Conservation (phyloP, 1,284 basidiomycete species). For the Pisolithus thermaeus region DNA sequence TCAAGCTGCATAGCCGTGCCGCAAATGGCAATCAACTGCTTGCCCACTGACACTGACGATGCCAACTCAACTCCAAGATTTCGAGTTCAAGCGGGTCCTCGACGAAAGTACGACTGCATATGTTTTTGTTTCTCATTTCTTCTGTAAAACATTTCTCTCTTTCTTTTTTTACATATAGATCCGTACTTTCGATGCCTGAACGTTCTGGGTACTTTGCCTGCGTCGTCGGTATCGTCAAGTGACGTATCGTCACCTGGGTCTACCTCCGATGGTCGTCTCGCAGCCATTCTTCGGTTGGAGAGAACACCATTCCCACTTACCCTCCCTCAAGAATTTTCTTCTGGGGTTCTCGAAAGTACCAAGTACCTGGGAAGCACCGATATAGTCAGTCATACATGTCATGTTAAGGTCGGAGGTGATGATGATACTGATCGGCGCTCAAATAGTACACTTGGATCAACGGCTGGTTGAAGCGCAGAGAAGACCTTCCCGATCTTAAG, state of each 20-base stretch:
- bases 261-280: slow-evolving; percentile 9
- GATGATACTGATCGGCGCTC: not conserved
- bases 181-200: slow-evolving; percentile 21
- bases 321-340: slow-evolving; percentile 19
- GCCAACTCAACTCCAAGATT: slow-evolving; percentile 12
- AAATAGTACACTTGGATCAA: slow-evolving; percentile 39
- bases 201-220: slow-evolving; percentile 26
- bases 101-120: slow-evolving; percentile 18
- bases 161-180: slow-evolving; percentile 9
- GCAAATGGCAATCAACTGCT: no score
- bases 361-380: slow-evolving; percentile 40
- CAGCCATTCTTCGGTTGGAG: slow-evolving; percentile 57
- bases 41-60: no score
- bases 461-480: slow-evolving; percentile 31
- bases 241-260: not conserved
- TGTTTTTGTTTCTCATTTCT: not conserved
- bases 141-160: not conserved
- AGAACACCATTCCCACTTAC: slow-evolving; percentile 45
- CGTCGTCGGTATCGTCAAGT: not conserved
- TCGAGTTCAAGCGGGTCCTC: slow-evolving; percentile 20
- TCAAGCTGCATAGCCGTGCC: no score
- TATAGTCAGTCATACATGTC: slow-evolving; percentile 32
- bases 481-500: slow-evolving; percentile 40
- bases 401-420: not conserved
- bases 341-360: slow-evolving; percentile 25